Evolutionary conservation across 2,329 filamentous ascomycete genomes (phyloP), one percentile per base, ranked within the genome.

Genomic region (Diaporthe aspalathi): DNA sequence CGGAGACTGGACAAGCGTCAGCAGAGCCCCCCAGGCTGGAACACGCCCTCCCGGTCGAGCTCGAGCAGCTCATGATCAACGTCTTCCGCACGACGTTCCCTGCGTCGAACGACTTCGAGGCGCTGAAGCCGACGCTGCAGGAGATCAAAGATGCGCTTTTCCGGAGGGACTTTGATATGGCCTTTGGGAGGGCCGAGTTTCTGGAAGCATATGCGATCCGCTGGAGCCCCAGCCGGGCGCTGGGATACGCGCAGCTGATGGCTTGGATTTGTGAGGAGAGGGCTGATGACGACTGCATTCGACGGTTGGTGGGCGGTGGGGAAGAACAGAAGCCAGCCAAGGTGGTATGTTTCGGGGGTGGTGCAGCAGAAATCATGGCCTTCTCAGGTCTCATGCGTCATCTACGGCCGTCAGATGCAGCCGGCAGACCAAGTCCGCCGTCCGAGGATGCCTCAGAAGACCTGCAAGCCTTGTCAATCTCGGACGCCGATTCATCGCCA

Each of bases 201-300:
- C 86, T 98, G 22, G 89, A 92, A 73, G 93, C 92, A 12, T 99
- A 99, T 83, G 94, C 94, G 11, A 89, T 94, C 68, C 85, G 96
- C 76, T 99, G 95, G 95, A 97, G 94, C 81, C 93, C 95, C 1
- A 92, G 93, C 67, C 87, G 96, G 67, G 93, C 94, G 0, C 83
- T 98, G 67, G 94, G 92, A 74, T 98, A 98, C 81, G 85, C 90
- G n/a, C 78, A 82, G 3, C 81, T 91, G n/a, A 80, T 92, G 47
- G 72, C 80, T 62, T 78, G 77, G n/a, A 76, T 88, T 16, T 68
- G 53, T 29, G 73, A 74, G 14, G 73, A 74, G 3, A 75, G 84
- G 40, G 74, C 85, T 2, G 74, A 78, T 1, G 69, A 67, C 16
- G 52, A 11, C 1, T 67, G 60, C 16, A 29, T 75, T 24, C 22